Conservation (phyloP, 164 flowering plant species). For the Platanus orientalis region DNA sequence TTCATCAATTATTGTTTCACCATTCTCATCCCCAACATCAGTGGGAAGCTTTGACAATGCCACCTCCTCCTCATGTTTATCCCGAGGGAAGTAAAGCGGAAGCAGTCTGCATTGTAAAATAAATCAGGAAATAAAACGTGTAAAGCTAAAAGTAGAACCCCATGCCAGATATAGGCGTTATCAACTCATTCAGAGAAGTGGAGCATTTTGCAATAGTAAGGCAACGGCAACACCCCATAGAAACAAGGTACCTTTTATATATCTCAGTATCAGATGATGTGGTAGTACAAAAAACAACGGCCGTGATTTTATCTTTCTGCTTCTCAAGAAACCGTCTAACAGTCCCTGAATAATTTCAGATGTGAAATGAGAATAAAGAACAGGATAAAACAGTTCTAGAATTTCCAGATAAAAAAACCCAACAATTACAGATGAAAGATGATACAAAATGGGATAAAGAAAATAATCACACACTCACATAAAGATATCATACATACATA, state of each 20-base stretch:
- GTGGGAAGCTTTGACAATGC: slow-evolving; percentile 94
- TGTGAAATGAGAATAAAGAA: neutral
- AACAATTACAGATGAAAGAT: too few species aligned
- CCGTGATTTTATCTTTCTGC: slow-evolving; percentile 73
- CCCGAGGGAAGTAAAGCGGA: slow-evolving; percentile 97
- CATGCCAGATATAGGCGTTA: neutral
- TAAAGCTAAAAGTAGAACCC: too few species aligned
- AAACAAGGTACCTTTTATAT: slow-evolving; percentile 66
- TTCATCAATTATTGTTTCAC: slow-evolving; percentile 89
- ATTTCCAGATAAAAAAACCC: too few species aligned
- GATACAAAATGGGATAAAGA: too few species aligned
- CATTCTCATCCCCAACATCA: slow-evolving; percentile 99
- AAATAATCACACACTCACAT: too few species aligned
- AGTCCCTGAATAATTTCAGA: slow-evolving; percentile 48
- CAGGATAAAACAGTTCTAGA: too few species aligned
- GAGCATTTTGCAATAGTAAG: neutral
- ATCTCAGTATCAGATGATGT: slow-evolving; percentile 89
- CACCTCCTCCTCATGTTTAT: slow-evolving; percentile 86
- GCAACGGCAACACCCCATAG: neutral
- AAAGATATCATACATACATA: too few species aligned
- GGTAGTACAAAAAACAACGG: slow-evolving; percentile 90
- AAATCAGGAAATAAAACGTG: neutral
- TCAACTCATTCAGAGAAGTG: neutral
- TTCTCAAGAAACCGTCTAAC: slow-evolving; percentile 93
- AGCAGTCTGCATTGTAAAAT: slow-evolving; percentile 57